Base-by-base conservation (phyloP, 2,329 filamentous ascomycete genomes). In the Monilinia aucupariae region DNA sequence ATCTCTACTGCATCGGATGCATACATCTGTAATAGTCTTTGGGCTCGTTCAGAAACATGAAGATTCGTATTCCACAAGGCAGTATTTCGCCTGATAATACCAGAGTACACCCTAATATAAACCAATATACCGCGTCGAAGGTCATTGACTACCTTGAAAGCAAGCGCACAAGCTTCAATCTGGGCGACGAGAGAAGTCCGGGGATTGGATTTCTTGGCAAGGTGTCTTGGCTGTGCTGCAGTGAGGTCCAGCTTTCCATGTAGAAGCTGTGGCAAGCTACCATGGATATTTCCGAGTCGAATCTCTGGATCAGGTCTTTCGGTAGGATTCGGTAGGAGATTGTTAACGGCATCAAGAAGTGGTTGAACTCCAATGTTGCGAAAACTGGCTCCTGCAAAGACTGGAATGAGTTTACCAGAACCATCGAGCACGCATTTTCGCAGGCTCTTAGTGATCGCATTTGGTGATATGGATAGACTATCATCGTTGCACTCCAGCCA, bases 131-230 rank as follows among this genome's bases (percentile, higher is more conserved):
- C 94, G 63, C 92, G 87, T 67, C 88, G 88, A 10, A 89, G 80
- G 71, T 97, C 93, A 68, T 93, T 89, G 67, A 94, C 91, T 7
- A 97, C 94, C 76, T 99, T 99, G 82, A 97, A 99, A 9, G 87
- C 87, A 30, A 90, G 75, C 1, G 86, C 86, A 69, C 87, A 90
- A 39, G 82, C 82, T 68, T 85, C 80, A 1, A 97, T 84, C 13
- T 72, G 72, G 51, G 66, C 69, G 60, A 73, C 78, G 72, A 75
- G 76, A 75, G 75, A 78, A 74, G 68, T 74, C 20, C 73, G 54
- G 17, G 69, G 69, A 65, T 76, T 76, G 59, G 76, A 76, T 37
- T 73, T 75, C 66, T 77, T 80, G 8, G 69, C 52, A 0, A 72
- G 41, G 2, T 71, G 67, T 59, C n/a, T 74, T 69, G 53, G 73